These are phyloP conservation scores for Kwoniella mangroviensis DNA, from an alignment of 768 basidiomycete genomes.

Conservation along the genomic window DNA sequence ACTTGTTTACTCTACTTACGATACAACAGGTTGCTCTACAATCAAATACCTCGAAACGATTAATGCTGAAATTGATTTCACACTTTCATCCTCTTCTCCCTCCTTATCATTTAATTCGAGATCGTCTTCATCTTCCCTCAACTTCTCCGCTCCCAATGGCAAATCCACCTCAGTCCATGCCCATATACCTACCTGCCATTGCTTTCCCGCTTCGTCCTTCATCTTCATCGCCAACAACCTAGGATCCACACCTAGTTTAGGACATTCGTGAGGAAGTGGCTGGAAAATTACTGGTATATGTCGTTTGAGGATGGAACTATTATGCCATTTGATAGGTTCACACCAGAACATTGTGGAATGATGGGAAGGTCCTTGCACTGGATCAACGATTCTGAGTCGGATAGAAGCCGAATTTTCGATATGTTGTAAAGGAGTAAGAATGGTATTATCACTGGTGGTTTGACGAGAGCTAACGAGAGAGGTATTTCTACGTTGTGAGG, in stretches of 20 bases:
- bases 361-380: slow-evolving; percentile 17
- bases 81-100: slow-evolving; percentile 4
- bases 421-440: slow-evolving; percentile 11
- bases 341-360: slow-evolving; percentile 28
- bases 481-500: slow-evolving; percentile 9
- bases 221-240: slow-evolving; percentile 23
- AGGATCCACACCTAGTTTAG: slow-evolving; percentile 35
- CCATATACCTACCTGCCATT: slow-evolving; percentile 19
- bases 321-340: slow-evolving; percentile 12
- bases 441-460: background rate
- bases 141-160: background rate
- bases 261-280: slow-evolving; percentile 32
- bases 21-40: slow-evolving; percentile 19
- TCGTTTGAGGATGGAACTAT: background rate
- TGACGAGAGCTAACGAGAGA: slow-evolving; percentile 9
- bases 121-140: background rate
- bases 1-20: background rate
- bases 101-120: background rate
- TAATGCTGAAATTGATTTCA: slow-evolving; percentile 6
- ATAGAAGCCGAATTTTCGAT: slow-evolving; percentile 17
- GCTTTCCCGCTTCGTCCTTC: slow-evolving; percentile 14
- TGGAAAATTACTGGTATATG: slow-evolving; percentile 32
- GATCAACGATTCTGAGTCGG: slow-evolving; percentile 6
- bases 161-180: slow-evolving; percentile 30
- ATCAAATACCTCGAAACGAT: slow-evolving; percentile 44